Base-by-base conservation (phyloP, 768 basidiomycete species). In the Mycena crocata region DNA sequence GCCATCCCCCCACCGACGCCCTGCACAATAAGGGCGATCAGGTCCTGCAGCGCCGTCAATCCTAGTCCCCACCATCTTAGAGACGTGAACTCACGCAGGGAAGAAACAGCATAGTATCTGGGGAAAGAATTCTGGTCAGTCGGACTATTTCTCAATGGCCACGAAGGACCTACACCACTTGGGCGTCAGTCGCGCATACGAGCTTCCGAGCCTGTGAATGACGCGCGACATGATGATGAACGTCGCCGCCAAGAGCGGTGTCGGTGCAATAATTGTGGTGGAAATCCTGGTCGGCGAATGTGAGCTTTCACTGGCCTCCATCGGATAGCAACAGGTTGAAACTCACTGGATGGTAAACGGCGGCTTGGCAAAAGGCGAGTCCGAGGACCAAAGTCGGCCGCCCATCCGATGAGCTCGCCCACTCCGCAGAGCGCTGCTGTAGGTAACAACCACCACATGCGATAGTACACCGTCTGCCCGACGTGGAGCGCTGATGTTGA, bases 381-480 rank as follows among this genome's bases (percentile, higher is more conserved):
- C 70, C 40, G 79, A 82, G 9, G 84, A 86, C 88, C 86, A 90
- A 5, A 88, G 72, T 23, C 89, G 74, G 2, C 78, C 89, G 9
- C 68, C 90, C 89, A 90, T 0, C 89, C 89, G 5, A 85, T 64
- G 9, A 85, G 69, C 71, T 91, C 90, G 9, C 83, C 71, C 0
- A 83, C 14, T 7, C 86, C 87, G 42, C 83, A 81, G 0, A 87
- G 70, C 13, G 80, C 75, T 3, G 80, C 80, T 0, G 89, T 89
- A 1, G 83, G 83, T 49, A 87, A 35, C 13, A 89, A 67, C 82
- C 84, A 90, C 84, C 87, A 88, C 34, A 81, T 74, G 12, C 82
- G 80, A 66, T 74, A 85, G 39, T 75, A 76, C 0, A 80, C 48
- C 0, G 84, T 79, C 74, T 89, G 85, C 1, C 68, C 78, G 6